Evolutionary conservation across 2,329 filamentous ascomycete species (phyloP).

Genomic region (Cladosporium sp.): DNA sequence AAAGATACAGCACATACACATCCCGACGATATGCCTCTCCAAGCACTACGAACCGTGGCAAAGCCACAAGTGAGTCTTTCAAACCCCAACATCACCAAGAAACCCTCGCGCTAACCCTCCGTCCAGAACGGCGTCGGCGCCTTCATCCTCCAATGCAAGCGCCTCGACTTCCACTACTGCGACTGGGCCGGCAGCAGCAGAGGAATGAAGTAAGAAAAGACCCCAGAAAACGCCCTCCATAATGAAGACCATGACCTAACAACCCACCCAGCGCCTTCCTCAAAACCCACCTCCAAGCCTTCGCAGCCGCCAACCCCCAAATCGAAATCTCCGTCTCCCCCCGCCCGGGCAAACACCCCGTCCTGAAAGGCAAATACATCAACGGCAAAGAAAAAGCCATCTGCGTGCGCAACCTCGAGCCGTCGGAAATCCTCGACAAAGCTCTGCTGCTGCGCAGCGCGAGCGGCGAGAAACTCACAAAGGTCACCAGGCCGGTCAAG

Average conservation of each 20-base stretch:
- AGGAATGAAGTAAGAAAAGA: conserved; percentile 74
- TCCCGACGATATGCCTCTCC: conserved; percentile 40
- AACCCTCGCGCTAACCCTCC: conserved; percentile 9
- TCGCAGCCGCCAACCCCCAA: conserved; percentile 76
- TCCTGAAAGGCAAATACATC: conserved; percentile 86
- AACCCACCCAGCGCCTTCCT: conserved; percentile 64
- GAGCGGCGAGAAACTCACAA: conserved; percentile 67
- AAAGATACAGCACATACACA: conserved; percentile 1
- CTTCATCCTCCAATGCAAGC: conserved; percentile 96
- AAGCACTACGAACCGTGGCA: conserved; percentile 49
- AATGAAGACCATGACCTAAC: conserved; percentile 4
- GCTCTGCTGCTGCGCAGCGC: conserved; percentile 66
- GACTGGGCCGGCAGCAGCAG: conserved; percentile 89
- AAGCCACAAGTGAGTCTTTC: conserved; percentile 50
- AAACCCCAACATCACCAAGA: background rate
- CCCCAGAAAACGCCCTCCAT: background rate
- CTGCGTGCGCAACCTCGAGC: conserved; percentile 81
- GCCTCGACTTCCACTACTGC: conserved; percentile 93
- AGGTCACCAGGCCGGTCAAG: conserved; percentile 53
- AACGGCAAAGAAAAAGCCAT: conserved; percentile 82
- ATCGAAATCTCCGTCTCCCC: conserved; percentile 91
- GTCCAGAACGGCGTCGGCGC: conserved; percentile 88
- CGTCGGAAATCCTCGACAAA: conserved; percentile 76
- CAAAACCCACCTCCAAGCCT: conserved; percentile 66
- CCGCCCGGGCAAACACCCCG: conserved; percentile 81